Evolutionary conservation across 345 rosid species (phyloP), one percentile per base, ranked within the genome.

Genomic region (Brassica cretica): DNA sequence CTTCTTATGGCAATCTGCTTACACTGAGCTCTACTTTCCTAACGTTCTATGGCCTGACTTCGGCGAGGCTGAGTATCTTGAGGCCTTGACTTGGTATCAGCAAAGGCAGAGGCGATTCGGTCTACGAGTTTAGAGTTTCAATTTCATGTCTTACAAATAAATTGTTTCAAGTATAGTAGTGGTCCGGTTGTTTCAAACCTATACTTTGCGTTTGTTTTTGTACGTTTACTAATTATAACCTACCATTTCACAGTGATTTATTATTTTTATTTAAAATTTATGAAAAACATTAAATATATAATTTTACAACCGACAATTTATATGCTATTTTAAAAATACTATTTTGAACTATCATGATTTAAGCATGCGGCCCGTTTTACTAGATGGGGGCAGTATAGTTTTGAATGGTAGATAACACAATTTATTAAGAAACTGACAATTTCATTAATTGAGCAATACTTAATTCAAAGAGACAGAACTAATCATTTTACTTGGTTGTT

Each of bases 11-110:
- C 95, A 91, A 37, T 75, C 91, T 63, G 98, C 97, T 21, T 89
- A 93, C 72, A 88, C 95, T 1, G 98, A 93, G 53, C 89, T 93
- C 24, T 88, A 82, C 81, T 89, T 93, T 21, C 72, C 74, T 0
- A 79, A 73, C 25, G 70, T 85, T 1, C 77, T 89, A 2, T 91
- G 98, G 97, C 98, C 98, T 30, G 95, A 91, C 78, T 93, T 93
- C 24, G 85, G 87, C 3, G 77, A 84, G 62, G 78, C 68, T 0
- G 92, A 88, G 66, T 93, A 87, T 53, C 78, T 83, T 1, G 91
- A 87, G 5, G 92, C 95, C 39, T 77, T 91, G 62, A 72, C 66
- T 76, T 87, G 96, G 11, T 88, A 80, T 74, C 82, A 74, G 12
- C 75, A 79, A 53, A 74, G 82, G 61, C 71, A 79, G 66, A 79